Evolutionary conservation across 768 basidiomycete species (phyloP).

Genomic region (Agaricus blazei): DNA sequence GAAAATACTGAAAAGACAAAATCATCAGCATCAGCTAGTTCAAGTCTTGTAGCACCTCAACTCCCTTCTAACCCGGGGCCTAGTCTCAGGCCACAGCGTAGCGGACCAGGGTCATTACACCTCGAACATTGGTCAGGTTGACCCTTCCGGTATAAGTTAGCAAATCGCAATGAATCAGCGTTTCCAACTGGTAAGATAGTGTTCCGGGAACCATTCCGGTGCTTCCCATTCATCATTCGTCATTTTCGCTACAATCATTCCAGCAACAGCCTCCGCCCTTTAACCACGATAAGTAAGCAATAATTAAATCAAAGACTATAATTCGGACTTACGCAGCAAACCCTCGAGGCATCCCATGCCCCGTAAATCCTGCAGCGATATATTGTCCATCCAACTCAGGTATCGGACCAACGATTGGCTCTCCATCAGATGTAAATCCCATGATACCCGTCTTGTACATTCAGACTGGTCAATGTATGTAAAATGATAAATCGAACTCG

Average conservation of each 20-base stretch:
- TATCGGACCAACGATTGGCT: constrained; percentile 56
- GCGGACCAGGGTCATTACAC: too few species aligned
- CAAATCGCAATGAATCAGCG: not conserved
- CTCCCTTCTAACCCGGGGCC: too few species aligned
- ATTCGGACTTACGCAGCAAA: constrained; percentile 55
- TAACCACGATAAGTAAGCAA: not conserved
- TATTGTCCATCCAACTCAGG: constrained; percentile 51
- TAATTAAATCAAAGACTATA: not conserved
- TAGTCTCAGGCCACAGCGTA: too few species aligned
- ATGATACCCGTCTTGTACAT: constrained; percentile 71
- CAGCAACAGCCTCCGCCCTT: constrained; percentile 59
- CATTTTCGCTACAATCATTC: constrained; percentile 53
- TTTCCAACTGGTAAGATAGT: constrained; percentile 34
- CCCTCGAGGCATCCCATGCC: constrained; percentile 79
- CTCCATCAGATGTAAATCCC: constrained; percentile 58
- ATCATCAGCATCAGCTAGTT: too few species aligned
- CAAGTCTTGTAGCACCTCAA: too few species aligned
- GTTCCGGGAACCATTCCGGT: constrained; percentile 62
- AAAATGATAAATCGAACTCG: not conserved
- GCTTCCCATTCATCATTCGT: constrained; percentile 36
- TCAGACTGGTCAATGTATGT: not conserved
- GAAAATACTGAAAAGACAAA: too few species aligned
- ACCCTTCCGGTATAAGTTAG: too few species aligned
- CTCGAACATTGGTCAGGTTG: too few species aligned
- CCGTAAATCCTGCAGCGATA: constrained; percentile 67